phyloP scores from a whole-genome alignment of 495 filamentous ascomycete species.

The Neurospora discreta region DNA sequence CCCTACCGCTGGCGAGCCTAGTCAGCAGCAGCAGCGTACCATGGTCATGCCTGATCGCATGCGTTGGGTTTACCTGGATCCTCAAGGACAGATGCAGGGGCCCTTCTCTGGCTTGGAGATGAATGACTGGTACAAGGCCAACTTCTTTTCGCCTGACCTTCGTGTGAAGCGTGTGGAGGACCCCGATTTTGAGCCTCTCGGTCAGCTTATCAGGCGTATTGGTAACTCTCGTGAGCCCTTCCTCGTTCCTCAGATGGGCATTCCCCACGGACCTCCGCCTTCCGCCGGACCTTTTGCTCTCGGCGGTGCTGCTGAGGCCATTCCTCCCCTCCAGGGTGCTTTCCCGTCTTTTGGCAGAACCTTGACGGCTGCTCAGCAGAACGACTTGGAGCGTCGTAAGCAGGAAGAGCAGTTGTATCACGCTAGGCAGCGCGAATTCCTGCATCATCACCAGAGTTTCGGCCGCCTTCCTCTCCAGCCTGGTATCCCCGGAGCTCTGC shows the following conservation, averaged over 20 bases:
- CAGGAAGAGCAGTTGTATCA: conserved; percentile 96
- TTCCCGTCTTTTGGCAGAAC: conserved; percentile 98
- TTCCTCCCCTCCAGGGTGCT: conserved; percentile 88
- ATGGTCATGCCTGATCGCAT: conserved; percentile 99
- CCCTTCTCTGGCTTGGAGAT: conserved; percentile 95
- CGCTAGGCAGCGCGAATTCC: conserved; percentile 85
- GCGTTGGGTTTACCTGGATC: conserved; percentile 96
- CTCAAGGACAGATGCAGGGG: conserved; percentile 81
- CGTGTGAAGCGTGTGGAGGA: conserved; percentile 92
- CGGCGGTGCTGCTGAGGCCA: conserved; percentile 48
- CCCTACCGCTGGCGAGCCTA: conserved; percentile 39
- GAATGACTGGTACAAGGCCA: conserved; percentile 99
- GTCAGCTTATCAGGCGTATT: conserved; percentile 87
- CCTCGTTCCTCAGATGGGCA: conserved; percentile 90
- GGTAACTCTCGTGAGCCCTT: conserved; percentile 97
- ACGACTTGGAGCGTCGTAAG: conserved; percentile 88
- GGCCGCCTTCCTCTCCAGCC: conserved; percentile 52
- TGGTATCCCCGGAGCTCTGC: conserved; percentile 56
- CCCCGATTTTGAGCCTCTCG: conserved; percentile 87
- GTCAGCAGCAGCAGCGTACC: conserved; percentile 60
- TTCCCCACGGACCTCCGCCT: conserved; percentile 67
- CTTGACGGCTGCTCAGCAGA: conserved; percentile 92
- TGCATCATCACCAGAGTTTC: conserved; percentile 44
- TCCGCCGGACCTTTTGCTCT: conserved; percentile 34
- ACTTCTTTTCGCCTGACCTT: conserved; percentile 90